These are phyloP conservation scores for Tuber indicum DNA, from an alignment of 495 filamentous ascomycete genomes.

Conservation along the genomic window DNA sequence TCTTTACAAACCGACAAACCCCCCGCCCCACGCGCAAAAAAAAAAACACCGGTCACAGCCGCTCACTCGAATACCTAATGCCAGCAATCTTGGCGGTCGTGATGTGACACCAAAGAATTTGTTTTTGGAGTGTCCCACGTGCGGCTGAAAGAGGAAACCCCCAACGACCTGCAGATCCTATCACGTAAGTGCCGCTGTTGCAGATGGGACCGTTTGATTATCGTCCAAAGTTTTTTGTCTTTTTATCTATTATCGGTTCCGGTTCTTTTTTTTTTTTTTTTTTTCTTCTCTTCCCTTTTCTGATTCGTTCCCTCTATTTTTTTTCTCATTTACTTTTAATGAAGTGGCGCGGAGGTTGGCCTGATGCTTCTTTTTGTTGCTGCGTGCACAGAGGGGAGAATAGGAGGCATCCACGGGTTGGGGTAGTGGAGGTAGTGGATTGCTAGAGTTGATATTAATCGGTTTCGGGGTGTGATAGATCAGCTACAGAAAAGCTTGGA, in stretches of 20 bases:
- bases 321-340: background rate
- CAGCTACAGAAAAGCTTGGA: background rate
- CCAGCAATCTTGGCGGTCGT: background rate
- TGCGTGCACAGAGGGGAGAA: background rate
- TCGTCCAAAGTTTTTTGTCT: background rate
- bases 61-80: background rate
- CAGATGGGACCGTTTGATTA: background rate
- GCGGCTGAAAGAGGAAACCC: constrained; percentile 3
- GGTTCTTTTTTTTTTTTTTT: background rate
- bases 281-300: background rate
- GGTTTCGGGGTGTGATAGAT: background rate
- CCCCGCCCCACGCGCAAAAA: background rate
- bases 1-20: background rate
- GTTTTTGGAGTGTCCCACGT: background rate
- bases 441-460: background rate
- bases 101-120: background rate
- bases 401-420: background rate
- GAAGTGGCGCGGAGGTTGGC: background rate
- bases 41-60: background rate
- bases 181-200: constrained; percentile 1
- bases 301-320: background rate
- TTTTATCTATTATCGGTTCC: background rate
- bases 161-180: background rate
- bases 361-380: background rate
- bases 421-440: background rate